Percentiles rank a stretch among this genome's conserved stretches.
phyloP scores from a whole-genome alignment of 331 rosid species.

The Pyracantha coccinea region DNA sequence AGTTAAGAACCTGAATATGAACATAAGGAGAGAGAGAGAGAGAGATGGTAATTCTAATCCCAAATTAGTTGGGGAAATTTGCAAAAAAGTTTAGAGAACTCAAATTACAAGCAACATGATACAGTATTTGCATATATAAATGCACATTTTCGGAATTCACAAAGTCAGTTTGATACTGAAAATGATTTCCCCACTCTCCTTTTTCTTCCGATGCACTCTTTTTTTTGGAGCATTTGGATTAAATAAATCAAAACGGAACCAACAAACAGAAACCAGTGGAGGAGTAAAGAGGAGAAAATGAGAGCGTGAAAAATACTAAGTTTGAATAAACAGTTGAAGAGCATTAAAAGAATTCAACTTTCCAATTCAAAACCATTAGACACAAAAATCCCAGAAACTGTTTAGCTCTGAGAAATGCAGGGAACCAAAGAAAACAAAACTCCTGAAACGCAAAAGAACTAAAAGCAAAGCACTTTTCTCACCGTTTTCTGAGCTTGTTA shows the following conservation, averaged over 20 bases:
- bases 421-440: background rate
- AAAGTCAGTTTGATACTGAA: too few relatives aligned
- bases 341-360: background rate
- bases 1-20: background rate
- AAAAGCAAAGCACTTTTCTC: background rate
- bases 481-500: background rate
- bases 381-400: background rate
- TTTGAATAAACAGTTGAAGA: background rate
- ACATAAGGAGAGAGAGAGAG: background rate
- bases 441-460: too few relatives aligned
- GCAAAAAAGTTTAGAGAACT: background rate
- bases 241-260: too few relatives aligned
- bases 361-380: background rate
- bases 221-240: too few relatives aligned
- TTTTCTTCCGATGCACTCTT: too few relatives aligned
- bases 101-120: background rate
- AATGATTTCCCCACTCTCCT: too few relatives aligned
- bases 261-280: too few relatives aligned
- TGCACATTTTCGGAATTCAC: background rate
- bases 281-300: too few relatives aligned
- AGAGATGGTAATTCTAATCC: background rate
- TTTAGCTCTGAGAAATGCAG: constrained; percentile 1
- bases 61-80: too few relatives aligned
- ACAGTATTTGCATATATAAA: background rate
- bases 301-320: too few relatives aligned